phyloP scores from a whole-genome alignment of 2,329 filamentous ascomycete species.

The Verticillium albo-atrum region DNA sequence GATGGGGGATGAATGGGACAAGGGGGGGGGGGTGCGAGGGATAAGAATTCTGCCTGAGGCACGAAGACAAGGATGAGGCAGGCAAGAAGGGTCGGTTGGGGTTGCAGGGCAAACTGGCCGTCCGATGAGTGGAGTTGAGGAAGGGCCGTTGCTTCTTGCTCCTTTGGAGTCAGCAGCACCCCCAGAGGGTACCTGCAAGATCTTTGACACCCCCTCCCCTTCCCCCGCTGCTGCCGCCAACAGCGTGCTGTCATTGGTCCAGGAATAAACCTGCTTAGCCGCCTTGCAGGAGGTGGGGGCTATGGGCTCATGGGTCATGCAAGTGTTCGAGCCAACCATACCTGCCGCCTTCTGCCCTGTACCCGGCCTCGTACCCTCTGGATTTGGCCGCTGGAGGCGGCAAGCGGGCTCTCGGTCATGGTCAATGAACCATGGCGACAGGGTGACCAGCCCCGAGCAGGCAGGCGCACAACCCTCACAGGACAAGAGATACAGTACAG shows the following conservation, averaged over 20 bases:
- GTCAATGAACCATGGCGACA: not conserved
- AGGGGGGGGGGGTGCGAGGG: not conserved
- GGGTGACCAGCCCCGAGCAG: not conserved
- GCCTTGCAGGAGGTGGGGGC: conserved; percentile 12
- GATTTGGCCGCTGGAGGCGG: not conserved
- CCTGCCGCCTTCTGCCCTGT: not conserved
- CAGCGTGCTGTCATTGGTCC: conserved; percentile 4
- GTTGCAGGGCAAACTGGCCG: not conserved
- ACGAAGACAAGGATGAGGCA: not conserved
- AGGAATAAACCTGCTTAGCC: conserved; percentile 12
- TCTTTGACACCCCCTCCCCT: not conserved
- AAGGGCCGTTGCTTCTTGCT: not conserved
- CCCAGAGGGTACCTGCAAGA: not conserved
- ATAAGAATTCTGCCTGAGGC: conserved; percentile 1
- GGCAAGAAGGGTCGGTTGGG: not conserved
- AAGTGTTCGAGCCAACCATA: conserved; percentile 13
- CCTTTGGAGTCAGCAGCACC: not conserved
- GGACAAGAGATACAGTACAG: too few relatives aligned
- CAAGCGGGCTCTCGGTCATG: too few relatives aligned
- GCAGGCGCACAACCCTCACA: not conserved
- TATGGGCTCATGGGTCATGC: conserved; percentile 5
- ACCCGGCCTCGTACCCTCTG: not conserved
- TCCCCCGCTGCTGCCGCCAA: conserved; percentile 5
- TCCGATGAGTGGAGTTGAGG: not conserved
- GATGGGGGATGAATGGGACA: not conserved